Evolutionary conservation across 129 eudicot genomes (phyloP), one percentile per base, ranked within the genome.

Genomic region (sunflower (Helianthus annuus)): DNA sequence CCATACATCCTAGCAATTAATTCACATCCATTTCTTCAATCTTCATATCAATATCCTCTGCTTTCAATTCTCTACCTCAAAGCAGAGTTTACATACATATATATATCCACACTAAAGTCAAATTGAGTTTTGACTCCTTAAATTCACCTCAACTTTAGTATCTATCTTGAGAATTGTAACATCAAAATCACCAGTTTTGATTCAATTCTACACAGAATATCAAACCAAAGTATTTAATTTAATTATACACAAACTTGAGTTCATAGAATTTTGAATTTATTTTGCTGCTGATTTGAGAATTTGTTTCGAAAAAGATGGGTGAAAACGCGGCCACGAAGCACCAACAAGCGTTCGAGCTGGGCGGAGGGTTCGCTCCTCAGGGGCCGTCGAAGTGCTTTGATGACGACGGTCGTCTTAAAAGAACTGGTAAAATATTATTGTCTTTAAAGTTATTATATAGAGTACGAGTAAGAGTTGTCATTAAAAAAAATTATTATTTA

Each of bases 391-490:
- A 86, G 46, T 77, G 84, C 69, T 86, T 83, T 40, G 96, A 89
- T 15, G 96, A 89, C 53, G 96, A 89, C 64, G 96, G 96, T 19
- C 81, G 85, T 6, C 75, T 89, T 59, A 89, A 89, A 71, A 77
- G 96, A 81, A 69, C 89, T 9, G 96, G 96, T 88, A 75, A 39
- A 4, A 4, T n/a, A 9, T 48, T 65, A 32, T 27, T 14, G 9
- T 27, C 4, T 32, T 5, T 11, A 0, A 3, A 3, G 32, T 1
- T 27, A 27, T 27, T 27, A 2, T 32, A 3, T 32, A 32, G 36
- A 32, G 4, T 32, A 32, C 0, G 36, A 32, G 36, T 32, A 32
- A 32, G 4, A 2, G 36, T 32, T 3, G 4, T 32, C 36, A 32
- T 27, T 27, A 32, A 32, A 32, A 32, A 2, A 3, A 32, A 2